Evolutionary conservation across 2,329 filamentous ascomycete genomes (phyloP).

Genomic region (Verticillium tricorpus): DNA sequence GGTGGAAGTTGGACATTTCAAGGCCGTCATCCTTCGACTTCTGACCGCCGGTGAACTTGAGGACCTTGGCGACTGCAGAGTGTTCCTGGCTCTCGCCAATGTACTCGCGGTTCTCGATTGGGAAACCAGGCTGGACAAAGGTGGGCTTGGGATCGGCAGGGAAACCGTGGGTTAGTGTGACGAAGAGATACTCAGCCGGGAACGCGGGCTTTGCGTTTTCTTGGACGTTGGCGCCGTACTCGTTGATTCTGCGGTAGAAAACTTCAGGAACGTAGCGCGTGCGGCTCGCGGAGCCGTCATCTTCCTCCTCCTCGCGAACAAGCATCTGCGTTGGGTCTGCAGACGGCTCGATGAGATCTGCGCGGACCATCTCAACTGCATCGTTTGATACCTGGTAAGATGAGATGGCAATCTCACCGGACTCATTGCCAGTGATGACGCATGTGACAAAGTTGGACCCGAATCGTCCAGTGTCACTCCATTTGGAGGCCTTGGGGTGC

Average conservation of each 20-base stretch:
- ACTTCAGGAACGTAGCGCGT: constrained; percentile 94
- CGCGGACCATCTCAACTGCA: constrained; percentile 93
- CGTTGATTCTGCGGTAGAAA: constrained; percentile 92
- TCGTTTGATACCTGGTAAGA: constrained; percentile 95
- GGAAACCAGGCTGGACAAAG: constrained; percentile 72
- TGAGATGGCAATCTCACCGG: constrained; percentile 82
- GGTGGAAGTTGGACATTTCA: constrained; percentile 86
- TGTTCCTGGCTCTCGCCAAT: constrained; percentile 84
- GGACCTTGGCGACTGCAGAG: constrained; percentile 59
- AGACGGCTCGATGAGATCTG: constrained; percentile 91
- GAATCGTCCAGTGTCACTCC: constrained; percentile 91
- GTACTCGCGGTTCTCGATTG: constrained; percentile 85
- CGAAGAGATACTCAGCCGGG: constrained; percentile 92
- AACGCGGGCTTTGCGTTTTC: constrained; percentile 96
- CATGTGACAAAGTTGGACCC: constrained; percentile 98
- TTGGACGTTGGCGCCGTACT: constrained; percentile 93
- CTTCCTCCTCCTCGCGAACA: constrained; percentile 86
- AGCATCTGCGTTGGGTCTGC: constrained; percentile 92
- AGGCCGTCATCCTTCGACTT: constrained; percentile 58
- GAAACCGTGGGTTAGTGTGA: constrained; percentile 95
- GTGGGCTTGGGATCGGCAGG: constrained; percentile 72
- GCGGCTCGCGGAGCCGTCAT: constrained; percentile 62
- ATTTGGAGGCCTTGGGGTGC: constrained; percentile 87
- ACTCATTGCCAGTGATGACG: constrained; percentile 86
- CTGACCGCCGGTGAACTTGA: constrained; percentile 58